Base-by-base conservation (phyloP, 2,329 filamentous ascomycete species). In the Aspergillus ruber region DNA sequence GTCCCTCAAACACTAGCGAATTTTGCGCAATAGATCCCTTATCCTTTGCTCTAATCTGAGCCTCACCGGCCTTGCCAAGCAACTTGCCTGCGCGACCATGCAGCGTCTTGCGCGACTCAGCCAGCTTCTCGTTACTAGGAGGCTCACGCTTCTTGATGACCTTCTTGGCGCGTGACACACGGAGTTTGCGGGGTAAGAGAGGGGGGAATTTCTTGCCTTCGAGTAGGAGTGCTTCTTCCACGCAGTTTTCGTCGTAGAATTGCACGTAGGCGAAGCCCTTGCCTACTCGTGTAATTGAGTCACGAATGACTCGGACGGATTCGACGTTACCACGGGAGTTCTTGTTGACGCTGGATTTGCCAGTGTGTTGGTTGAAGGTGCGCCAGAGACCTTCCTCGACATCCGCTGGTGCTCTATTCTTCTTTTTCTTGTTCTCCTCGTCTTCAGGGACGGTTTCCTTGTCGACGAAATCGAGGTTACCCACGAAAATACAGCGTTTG, bases 241-340 rank as follows among this genome's bases (percentile, higher is more conserved):
- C 91, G 40, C 85, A 77, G 60, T 94, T 96, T 53, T 78, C 82
- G 60, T 97, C 88, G 75, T 85, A 82, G 70, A 98, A 98, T 64
- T 98, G 93, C 13, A 98, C 91, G 62, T 98, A 98, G 52, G 94
- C 94, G 63, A 98, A 89, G 4, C 93, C 93, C 67, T 98, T 98
- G 61, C 93, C 90, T 25, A 98, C 88, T 43, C 94, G 82, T 6
- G 94, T 98, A 56, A 86, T 85, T 53, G 87, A 77, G 63, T 98
- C 93, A 47, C 93, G 83, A 44, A 96, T 81, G 17, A 98, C 90
- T 29, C 93, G 86, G 32, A 98, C 94, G 62, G 85, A 95, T 70
- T 98, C 91, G 10, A 98, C 87, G 54, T 80, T 86, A 56, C 91
- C 90, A 51, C 79, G 84, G 41, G 83, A 79, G 36, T 58, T 52